phyloP scores from a whole-genome alignment of 2,329 filamentous ascomycete species.

The Aspergillus sp. region DNA sequence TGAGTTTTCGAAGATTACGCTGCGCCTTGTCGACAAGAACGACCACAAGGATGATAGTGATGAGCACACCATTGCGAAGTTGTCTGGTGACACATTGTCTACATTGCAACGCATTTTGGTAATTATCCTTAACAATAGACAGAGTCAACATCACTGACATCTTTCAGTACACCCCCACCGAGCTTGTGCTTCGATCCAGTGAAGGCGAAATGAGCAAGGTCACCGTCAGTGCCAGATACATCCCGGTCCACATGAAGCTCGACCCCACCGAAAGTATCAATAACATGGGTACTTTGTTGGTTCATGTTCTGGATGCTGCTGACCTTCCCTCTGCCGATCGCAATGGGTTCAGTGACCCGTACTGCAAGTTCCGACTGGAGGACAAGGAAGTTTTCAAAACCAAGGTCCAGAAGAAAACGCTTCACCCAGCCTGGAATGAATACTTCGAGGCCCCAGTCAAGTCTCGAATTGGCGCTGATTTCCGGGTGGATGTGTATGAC shows the following conservation, averaged over 20 bases:
- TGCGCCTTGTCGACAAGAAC: constrained; percentile 76
- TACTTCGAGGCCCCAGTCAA: constrained; percentile 81
- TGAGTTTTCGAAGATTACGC: constrained; percentile 90
- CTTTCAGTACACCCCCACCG: constrained; percentile 79
- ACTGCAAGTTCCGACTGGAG: constrained; percentile 89
- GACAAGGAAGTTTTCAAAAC: constrained; percentile 91
- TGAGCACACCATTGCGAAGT: constrained; percentile 72
- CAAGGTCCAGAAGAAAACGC: constrained; percentile 92
- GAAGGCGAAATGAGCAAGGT: constrained; percentile 73
- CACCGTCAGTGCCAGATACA: constrained; percentile 88
- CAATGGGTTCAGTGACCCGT: constrained; percentile 96
- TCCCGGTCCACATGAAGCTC: constrained; percentile 89
- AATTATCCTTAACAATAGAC: constrained; percentile 15
- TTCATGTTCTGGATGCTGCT: constrained; percentile 83
- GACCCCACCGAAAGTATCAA: constrained; percentile 97
- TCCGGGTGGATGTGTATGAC: constrained; percentile 80
- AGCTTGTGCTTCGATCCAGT: constrained; percentile 72
- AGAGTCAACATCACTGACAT: constrained; percentile 1
- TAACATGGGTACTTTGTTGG: constrained; percentile 92
- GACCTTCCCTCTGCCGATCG: constrained; percentile 91
- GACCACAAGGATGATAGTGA: constrained; percentile 65
- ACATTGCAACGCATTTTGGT: constrained; percentile 84
- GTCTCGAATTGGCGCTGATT: constrained; percentile 78
- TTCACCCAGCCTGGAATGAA: constrained; percentile 93
- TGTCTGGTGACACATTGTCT: constrained; percentile 79